phyloP scores from a whole-genome alignment of 2,329 filamentous ascomycete species.

The Huntiella savannae region DNA sequence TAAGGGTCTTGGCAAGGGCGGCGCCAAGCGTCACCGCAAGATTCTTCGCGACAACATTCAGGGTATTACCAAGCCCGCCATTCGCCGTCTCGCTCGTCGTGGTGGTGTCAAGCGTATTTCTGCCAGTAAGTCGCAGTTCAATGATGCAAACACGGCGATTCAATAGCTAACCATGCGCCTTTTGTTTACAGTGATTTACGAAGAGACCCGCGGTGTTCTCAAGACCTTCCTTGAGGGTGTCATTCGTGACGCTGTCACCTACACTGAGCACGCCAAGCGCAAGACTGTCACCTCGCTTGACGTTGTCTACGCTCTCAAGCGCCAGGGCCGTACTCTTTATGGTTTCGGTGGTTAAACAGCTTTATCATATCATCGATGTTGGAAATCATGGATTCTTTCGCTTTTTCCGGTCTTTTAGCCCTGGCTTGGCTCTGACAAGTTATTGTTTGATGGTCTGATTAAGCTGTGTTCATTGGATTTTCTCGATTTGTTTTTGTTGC shows the following conservation, averaged over 20 bases:
- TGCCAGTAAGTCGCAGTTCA: constrained; percentile 30
- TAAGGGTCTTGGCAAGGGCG: constrained; percentile 95
- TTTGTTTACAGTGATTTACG: constrained; percentile 44
- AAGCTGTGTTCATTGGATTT: no score
- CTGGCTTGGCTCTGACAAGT: no score
- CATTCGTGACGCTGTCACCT: constrained; percentile 59
- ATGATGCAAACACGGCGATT: not conserved
- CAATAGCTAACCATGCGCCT: constrained; percentile 1
- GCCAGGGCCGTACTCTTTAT: constrained; percentile 61
- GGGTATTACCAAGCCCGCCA: constrained; percentile 96
- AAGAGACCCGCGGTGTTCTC: constrained; percentile 58
- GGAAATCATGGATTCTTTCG: not conserved
- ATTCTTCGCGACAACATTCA: constrained; percentile 99
- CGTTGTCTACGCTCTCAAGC: constrained; percentile 49
- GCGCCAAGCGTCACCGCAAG: constrained; percentile 97
- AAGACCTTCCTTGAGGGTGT: constrained; percentile 64
- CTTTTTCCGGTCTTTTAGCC: not conserved
- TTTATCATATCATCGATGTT: not conserved
- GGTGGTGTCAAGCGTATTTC: constrained; percentile 99
- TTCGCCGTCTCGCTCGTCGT: constrained; percentile 95
- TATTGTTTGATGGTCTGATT: no score
- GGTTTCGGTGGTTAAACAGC: constrained; percentile 64
- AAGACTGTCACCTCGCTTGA: constrained; percentile 59
- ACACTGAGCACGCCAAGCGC: constrained; percentile 65
- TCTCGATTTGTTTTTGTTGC: constrained; percentile 1